Base-by-base conservation (phyloP, 306 rosid genomes). In the Morella rubra region DNA sequence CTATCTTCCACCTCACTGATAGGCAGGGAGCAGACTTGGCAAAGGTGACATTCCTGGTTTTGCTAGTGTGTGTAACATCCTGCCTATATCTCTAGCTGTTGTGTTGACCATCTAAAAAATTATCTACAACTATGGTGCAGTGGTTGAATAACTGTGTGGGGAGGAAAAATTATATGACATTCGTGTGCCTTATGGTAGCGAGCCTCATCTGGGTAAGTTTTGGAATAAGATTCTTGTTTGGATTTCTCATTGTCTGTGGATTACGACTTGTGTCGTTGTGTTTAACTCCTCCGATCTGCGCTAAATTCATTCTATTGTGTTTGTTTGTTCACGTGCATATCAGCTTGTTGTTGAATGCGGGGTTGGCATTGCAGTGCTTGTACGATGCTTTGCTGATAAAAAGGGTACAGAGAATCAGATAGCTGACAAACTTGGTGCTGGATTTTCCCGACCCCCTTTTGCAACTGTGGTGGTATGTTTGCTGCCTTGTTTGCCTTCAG, bases 141-240 rank as follows among this genome's bases (percentile, higher is more conserved):
- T 92, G 97, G 97, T 79, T 92, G 86, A 92, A 92, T 80, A 90
- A 88, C 76, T 90, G 97, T 53, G 96, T 92, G 73, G 97, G 97
- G 76, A 84, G 88, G 87, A 90, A 90, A 85, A 92, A 92, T 77
- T 92, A 90, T 77, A 70, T 88, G 79, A 82, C 96, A 7, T 90
- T 90, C 5, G 90, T 92, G 73, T 88, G 93, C 83, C 91, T 92
- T 47, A 88, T 92, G 97, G 97, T 90, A 60, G 89, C 80, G 72
- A 90, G 96, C 89, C 89, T 88, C 76, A 79, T 79, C 80, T 92
- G 97, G 96, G 93, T 88, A 85, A 75, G 89, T 59, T 71, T 45
- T 58, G 74, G 41, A 71, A 61, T 18, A 61, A 83, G 51, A 83
- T 79, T 72, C 73, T 61, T 65, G 7, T 42, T 81, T 71, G 19